These are phyloP conservation scores for Dalbergia cultrata DNA, from an alignment of 306 rosid genomes.

Conservation along the genomic window DNA sequence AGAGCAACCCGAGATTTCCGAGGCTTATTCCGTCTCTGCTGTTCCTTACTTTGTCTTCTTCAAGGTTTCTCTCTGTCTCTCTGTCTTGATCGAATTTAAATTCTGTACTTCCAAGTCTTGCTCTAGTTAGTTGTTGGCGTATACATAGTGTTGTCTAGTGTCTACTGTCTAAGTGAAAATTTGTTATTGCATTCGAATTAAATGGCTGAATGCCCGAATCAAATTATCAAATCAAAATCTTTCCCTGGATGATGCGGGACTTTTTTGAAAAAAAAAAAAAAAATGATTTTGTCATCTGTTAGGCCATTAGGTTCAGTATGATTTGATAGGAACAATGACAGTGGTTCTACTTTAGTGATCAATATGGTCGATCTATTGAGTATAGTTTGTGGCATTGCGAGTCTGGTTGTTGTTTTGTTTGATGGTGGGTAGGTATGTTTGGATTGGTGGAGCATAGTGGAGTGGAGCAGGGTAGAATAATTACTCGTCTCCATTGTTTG, in stretches of 20 bases:
- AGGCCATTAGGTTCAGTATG: neutral
- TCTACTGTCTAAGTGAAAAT: neutral
- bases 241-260: too few species aligned
- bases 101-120: neutral
- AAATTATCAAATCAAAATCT: neutral
- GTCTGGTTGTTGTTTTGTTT: constrained; percentile 21
- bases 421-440: neutral
- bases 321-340: neutral
- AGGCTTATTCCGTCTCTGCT: constrained; percentile 85
- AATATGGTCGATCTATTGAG: neutral
- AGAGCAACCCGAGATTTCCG: constrained; percentile 89
- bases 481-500: too few species aligned
- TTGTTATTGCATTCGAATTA: neutral
- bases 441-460: too few species aligned
- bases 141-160: neutral
- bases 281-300: neutral
- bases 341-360: constrained; percentile 3
- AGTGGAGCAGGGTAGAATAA: too few species aligned
- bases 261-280: too few species aligned
- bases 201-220: neutral
- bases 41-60: constrained; percentile 86
- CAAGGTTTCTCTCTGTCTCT: constrained; percentile 59
- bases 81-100: neutral
- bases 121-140: neutral
- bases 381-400: constrained; percentile 14